Base-by-base conservation (phyloP, 257 asterid genomes). In the Pogostemon cablin region DNA sequence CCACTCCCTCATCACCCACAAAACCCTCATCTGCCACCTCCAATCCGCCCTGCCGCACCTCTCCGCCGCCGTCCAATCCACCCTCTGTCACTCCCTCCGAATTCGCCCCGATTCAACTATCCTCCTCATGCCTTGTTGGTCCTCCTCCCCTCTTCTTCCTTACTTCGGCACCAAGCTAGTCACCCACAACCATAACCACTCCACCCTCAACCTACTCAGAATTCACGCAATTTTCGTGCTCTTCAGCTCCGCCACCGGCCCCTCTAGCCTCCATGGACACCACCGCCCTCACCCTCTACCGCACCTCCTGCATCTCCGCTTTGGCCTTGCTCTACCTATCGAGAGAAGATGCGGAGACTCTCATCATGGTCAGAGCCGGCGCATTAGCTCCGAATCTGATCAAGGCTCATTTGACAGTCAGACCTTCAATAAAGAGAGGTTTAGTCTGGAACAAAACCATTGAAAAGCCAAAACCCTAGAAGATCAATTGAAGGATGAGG, bases 281-380 rank as follows among this genome's bases (percentile, higher is more conserved):
- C 75, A 90, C 97, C 41, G 96, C 88, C 7, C 87, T 92, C 62
- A 92, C 96, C 49, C 78, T 84, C 68, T 86, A 85, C 81, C 91
- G 98, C 42, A 92, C 97, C 11, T 77, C 97, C 61, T 90, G 90
- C 74, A 73, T 87, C 11, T 92, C 98, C 0, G 98, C 96, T 11
- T 57, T 92, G 7, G 98, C 96, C 15, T 92, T 97, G 5, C 41
- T 39, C 0, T 84, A 65, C 72, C 65, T 90, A 5, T 90, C 98
- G 9, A 77, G 97, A 43, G 81, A 82, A 12, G 84, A 83, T 35
- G 75, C 93, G 0, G 63, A 84, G 52, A 86, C 85, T 43, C 87
- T 92, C 32, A 84, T 85, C 57, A 88, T 90, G 97, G 56, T 92
- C 2, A 96, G 98, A 1, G 87, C 97, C 8, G 98, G 98, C 25